Evolutionary conservation across 2,329 filamentous ascomycete genomes (phyloP).

Genomic region (Penicillium sp.): DNA sequence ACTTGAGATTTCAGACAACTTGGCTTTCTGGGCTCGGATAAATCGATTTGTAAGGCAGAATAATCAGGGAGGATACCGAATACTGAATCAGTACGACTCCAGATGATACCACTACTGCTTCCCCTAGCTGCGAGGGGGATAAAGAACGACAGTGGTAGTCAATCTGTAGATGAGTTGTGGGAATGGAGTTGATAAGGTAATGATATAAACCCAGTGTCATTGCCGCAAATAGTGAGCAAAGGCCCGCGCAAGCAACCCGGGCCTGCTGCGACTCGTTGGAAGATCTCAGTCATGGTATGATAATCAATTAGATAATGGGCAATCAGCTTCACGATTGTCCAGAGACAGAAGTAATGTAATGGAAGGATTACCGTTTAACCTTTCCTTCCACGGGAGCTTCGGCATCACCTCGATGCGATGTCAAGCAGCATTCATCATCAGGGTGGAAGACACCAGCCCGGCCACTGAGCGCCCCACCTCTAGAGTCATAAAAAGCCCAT

Average conservation of each 20-base stretch:
- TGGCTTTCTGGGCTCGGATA: conserved; percentile 26
- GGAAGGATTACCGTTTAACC: background rate
- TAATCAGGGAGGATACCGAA: background rate
- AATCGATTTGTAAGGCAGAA: conserved; percentile 19
- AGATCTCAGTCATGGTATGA: conserved; percentile 4
- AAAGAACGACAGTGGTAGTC: background rate
- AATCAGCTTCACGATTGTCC: background rate
- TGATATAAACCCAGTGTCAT: conserved; percentile 18
- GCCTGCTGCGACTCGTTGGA: background rate
- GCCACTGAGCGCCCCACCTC: conserved; percentile 24
- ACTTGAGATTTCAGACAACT: conserved; percentile 21
- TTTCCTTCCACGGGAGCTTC: conserved; percentile 12
- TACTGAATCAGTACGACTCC: background rate
- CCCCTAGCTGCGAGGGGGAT: conserved; percentile 2
- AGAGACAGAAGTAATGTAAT: background rate
- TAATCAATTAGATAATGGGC: conserved; percentile 17
- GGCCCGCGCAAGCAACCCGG: background rate
- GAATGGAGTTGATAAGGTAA: conserved; percentile 6
- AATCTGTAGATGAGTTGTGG: background rate
- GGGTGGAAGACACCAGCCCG: conserved; percentile 20
- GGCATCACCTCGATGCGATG: conserved; percentile 11
- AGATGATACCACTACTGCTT: background rate
- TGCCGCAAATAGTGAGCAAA: conserved; percentile 3
- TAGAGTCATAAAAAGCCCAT: conserved; percentile 14
- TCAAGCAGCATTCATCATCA: conserved; percentile 7